Conservation (phyloP, 805 yeast genomes). For the Pichia nanzhaoensis region DNA sequence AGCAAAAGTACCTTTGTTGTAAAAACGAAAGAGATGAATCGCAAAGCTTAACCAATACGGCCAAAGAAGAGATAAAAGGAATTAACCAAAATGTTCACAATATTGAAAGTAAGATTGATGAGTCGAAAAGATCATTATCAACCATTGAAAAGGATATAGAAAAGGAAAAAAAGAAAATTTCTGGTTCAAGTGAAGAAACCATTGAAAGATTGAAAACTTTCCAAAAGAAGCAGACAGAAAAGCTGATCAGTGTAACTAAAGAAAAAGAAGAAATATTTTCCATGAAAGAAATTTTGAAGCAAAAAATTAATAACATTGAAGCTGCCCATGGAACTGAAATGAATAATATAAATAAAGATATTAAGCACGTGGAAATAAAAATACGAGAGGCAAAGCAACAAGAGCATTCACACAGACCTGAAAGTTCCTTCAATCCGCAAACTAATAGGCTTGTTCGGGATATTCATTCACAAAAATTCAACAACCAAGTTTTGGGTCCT, state of each 20-base stretch:
- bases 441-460: constrained; percentile 37
- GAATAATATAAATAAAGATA: neutral
- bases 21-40: neutral
- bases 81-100: constrained; percentile 3
- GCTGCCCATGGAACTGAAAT: neutral
- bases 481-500: constrained; percentile 68
- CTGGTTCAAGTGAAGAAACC: constrained; percentile 38
- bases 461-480: constrained; percentile 36
- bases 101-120: constrained; percentile 14
- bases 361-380: constrained; percentile 6
- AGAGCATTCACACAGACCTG: constrained; percentile 17
- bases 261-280: constrained; percentile 14
- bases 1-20: neutral
- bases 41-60: constrained; percentile 12
- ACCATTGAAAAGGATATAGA: constrained; percentile 18
- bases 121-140: neutral
- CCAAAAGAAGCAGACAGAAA: constrained; percentile 16
- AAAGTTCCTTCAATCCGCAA: constrained; percentile 44
- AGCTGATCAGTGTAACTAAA: constrained; percentile 8
- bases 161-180: constrained; percentile 34
- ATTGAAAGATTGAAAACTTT: constrained; percentile 28
- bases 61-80: constrained; percentile 13
- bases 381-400: constrained; percentile 4
- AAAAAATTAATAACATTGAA: constrained; percentile 21
- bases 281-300: constrained; percentile 10